Evolutionary conservation across 2,329 filamentous ascomycete species (phyloP), one percentile per base, ranked within the genome.

Genomic region (Phoma herbarum): DNA sequence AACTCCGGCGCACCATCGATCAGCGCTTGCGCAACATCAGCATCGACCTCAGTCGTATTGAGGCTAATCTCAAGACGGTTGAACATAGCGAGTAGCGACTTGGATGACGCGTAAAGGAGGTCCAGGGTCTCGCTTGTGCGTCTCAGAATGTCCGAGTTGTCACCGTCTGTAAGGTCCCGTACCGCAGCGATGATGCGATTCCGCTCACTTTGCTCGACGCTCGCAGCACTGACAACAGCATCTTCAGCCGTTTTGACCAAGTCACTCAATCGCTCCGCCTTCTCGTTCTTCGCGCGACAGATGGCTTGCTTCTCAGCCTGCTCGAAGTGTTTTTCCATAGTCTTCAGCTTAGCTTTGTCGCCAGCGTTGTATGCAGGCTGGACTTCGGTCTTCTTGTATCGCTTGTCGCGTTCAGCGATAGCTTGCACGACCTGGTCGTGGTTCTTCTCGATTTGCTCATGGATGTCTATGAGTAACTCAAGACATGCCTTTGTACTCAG

Each of bases 361-460:
- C 83, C 83, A 44, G 80, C 77, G 50, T 83, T 81, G 23, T 84
- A 83, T 29, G 81, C 78, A 22, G 80, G 83, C 57, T 81, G 80
- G 48, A 82, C 76, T 62, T 86, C 83, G 0, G 84, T 82, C 64
- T 80, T 82, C 72, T 85, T 86, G 50, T 84, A 81, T 16, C 83
- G 77, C 44, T 79, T 80, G 65, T 86, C 84, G 39, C 83, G 81
- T 61, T 86, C 84, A 18, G 84, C 70, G 6, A 83, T 79, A 33
- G 82, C 79, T 28, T 81, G 77, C 2, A 82, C 78, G 12, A 83
- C 77, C 57, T 81, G 81, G 16, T 80, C 80, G 61, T 85, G 81
- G 1, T 82, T 78, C 23, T 76, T 68, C 64, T 86, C 82, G 14
- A 85, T 77, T 57, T 79, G 80, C 14, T 73, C 71, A 63, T 84